These are phyloP conservation scores for Exsudoporus floridanus DNA, from an alignment of 1,284 basidiomycete species.

Conservation along the genomic window DNA sequence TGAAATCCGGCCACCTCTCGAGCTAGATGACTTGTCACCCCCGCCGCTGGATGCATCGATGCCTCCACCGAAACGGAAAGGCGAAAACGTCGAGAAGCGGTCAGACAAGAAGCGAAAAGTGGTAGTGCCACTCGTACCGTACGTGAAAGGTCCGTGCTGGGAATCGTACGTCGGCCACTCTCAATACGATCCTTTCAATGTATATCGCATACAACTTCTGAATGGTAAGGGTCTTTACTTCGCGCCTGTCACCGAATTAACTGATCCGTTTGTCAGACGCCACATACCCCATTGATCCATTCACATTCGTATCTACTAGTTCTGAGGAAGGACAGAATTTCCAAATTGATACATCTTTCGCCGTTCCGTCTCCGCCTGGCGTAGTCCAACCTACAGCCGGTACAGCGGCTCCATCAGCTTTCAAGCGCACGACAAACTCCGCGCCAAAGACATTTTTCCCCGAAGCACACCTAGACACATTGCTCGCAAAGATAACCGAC, in stretches of 20 bases:
- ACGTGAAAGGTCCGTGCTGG: conserved; percentile 75
- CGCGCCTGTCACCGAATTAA: neutral
- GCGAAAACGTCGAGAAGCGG: conserved; percentile 46
- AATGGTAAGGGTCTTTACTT: conserved; percentile 53
- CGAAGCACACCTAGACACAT: conserved; percentile 54
- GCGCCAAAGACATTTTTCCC: conserved; percentile 66
- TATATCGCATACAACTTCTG: conserved; percentile 72
- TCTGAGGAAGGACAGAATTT: conserved; percentile 37
- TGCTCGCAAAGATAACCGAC: conserved; percentile 57
- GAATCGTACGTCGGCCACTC: conserved; percentile 63
- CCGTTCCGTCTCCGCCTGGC: conserved; percentile 42
- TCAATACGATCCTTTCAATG: conserved; percentile 61
- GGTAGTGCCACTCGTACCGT: conserved; percentile 72
- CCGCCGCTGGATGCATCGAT: conserved; percentile 39
- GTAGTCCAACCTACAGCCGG: conserved; percentile 21
- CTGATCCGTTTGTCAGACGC: conserved; percentile 51
- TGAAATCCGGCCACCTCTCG: conserved; percentile 44
- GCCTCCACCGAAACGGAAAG: conserved; percentile 53
- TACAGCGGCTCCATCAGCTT: conserved; percentile 9
- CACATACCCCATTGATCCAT: conserved; percentile 72
- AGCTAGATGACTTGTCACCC: conserved; percentile 43
- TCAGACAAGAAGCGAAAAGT: conserved; percentile 67
- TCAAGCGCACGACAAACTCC: conserved; percentile 40
- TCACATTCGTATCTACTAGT: conserved; percentile 62
- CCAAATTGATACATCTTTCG: conserved; percentile 36